These are phyloP conservation scores for Xylariaceae sp. DNA, from an alignment of 2,329 filamentous ascomycete genomes.

Conservation along the genomic window DNA sequence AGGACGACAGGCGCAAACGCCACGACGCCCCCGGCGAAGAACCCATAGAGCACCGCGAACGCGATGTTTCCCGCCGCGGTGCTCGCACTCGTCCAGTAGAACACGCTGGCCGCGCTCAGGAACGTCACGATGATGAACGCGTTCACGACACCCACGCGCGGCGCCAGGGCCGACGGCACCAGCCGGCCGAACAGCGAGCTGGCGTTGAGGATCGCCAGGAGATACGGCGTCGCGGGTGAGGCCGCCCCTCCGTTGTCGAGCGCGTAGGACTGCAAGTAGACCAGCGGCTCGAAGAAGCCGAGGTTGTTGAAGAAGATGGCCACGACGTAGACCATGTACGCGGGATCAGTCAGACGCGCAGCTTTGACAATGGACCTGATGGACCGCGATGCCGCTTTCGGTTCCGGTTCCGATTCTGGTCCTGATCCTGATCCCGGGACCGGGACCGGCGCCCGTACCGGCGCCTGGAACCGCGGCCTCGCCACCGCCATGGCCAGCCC, in stretches of 20 bases:
- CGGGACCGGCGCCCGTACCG: too few relatives aligned
- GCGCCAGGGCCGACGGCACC: conserved; percentile 40
- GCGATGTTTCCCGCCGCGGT: conserved; percentile 33
- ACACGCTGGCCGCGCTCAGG: conserved; percentile 29
- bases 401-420: conserved; percentile 3
- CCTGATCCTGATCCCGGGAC: background rate
- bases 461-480: conserved; percentile 8
- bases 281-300: conserved; percentile 12
- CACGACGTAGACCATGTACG: conserved; percentile 10
- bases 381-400: conserved; percentile 3
- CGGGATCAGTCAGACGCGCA: conserved; percentile 8
- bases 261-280: conserved; percentile 12
- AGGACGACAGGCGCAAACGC: conserved; percentile 38
- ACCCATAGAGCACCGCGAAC: conserved; percentile 42
- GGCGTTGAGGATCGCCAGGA: conserved; percentile 48
- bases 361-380: conserved; percentile 5
- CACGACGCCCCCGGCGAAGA: conserved; percentile 41
- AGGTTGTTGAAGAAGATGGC: conserved; percentile 14
- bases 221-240: conserved; percentile 36
- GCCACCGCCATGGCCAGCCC: conserved; percentile 9
- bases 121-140: conserved; percentile 32
- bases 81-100: conserved; percentile 37
- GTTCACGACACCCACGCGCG: conserved; percentile 37
- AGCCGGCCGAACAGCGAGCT: conserved; percentile 45
- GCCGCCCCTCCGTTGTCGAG: conserved; percentile 6